Evolutionary conservation across 805 yeast genomes (phyloP), one percentile per base, ranked within the genome.

Genomic region (Metschnikowia kunwiensis): DNA sequence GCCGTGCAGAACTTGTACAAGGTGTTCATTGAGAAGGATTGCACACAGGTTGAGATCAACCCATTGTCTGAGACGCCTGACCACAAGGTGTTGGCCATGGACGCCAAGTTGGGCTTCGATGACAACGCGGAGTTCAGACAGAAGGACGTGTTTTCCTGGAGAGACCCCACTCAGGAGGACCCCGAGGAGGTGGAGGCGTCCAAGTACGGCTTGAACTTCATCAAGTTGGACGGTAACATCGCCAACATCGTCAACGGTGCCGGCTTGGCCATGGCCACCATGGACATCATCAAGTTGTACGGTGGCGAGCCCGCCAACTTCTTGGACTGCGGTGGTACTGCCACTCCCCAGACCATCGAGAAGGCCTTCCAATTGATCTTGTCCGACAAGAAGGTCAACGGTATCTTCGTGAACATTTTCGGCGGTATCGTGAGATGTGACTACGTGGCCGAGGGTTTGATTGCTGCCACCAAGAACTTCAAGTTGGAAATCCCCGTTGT

Each of bases 401-500:
- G 96, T 61, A 93, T 93, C 64, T 91, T 93, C 55, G 97, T 93
- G 60, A 93, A 93, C 79, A 93, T 93, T 58, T 93, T 93, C 58
- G 99, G 99, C 65, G 98, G 99, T 75, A 93, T 93, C 55, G 98
- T 93, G 55, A 87, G 99, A 77, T 93, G 98, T 72, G 99, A 93
- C 72, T 87, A 80, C 72, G 97, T 93, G 48, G 99, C 99, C 56
- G 81, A 82, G 71, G 99, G 99, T 69, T 78, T 93, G 63, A 89
- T 93, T 56, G 86, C 89, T 50, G 96, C 96, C 36, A 80, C 97
- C 50, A 87, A 87, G 71, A 84, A 83, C 74, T 79, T 93, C 75
- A 80, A 84, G 57, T 80, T 93, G 63, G 80, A 77, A 47, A 85
- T 93, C 38, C 99, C 98, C 51, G 93, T 93, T 57, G 95, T 93